A percentile compares a stretch with the other conserved stretches of the same genome.
Conservation (phyloP, 2,329 filamentous ascomycete species). For the Arthrinium puccinioides region DNA sequence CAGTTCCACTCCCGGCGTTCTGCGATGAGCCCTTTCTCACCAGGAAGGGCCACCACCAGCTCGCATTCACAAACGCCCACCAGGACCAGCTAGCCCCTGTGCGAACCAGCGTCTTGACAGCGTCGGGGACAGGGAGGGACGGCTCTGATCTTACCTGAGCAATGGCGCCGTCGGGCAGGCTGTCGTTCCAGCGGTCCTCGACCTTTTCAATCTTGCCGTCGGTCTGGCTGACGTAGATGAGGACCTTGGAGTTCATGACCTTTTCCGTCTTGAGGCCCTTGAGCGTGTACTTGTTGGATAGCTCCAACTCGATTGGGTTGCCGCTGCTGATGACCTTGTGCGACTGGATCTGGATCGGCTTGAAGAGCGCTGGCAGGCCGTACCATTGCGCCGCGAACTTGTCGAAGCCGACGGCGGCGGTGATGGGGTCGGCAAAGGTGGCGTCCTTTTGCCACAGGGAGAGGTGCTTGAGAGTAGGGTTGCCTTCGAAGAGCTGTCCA, state of each 20-base stretch:
- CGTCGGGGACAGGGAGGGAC: neutral
- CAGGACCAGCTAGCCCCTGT: conserved; percentile 5
- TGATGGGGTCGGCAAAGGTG: conserved; percentile 51
- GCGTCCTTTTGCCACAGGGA: conserved; percentile 51
- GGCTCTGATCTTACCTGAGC: conserved; percentile 21
- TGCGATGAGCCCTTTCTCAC: conserved; percentile 3
- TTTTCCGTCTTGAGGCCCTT: conserved; percentile 24
- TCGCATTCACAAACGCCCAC: conserved; percentile 9
- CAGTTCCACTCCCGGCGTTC: neutral
- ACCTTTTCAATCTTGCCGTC: conserved; percentile 27
- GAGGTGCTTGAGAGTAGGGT: conserved; percentile 51
- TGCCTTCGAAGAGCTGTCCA: conserved; percentile 49
- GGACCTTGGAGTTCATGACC: conserved; percentile 22
- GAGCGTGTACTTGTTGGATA: conserved; percentile 27
- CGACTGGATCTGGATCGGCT: conserved; percentile 46
- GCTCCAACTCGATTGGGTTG: conserved; percentile 51
- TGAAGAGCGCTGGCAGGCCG: conserved; percentile 50
- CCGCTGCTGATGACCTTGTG: conserved; percentile 46
- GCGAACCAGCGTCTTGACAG: neutral
- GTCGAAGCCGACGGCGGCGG: conserved; percentile 46
- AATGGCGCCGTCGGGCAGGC: conserved; percentile 25
- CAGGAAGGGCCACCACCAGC: conserved; percentile 14
- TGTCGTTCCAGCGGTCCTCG: conserved; percentile 29
- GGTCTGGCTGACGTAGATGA: conserved; percentile 20
- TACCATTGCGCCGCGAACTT: conserved; percentile 46